These are phyloP conservation scores for Ganoderma resinaceum DNA, from an alignment of 1,284 basidiomycete genomes.

Conservation along the genomic window DNA sequence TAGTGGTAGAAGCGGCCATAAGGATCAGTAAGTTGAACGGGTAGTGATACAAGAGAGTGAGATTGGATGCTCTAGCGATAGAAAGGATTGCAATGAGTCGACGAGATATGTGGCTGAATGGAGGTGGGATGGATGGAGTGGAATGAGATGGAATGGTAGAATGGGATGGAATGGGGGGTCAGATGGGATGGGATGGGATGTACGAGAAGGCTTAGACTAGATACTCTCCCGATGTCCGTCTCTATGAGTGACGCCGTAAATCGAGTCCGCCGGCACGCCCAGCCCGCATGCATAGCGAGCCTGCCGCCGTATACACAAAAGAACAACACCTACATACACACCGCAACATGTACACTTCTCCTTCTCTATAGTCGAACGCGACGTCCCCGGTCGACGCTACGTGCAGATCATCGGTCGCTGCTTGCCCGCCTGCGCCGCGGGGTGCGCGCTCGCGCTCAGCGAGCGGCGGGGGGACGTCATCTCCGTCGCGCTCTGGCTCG, in stretches of 20 bases:
- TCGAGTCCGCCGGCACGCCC: conserved; percentile 25
- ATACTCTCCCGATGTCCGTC: conserved; percentile 27
- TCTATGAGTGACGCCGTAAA: conserved; percentile 30
- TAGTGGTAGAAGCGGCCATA: not conserved
- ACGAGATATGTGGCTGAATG: conserved; percentile 6
- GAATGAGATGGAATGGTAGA: conserved; percentile 9
- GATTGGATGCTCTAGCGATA: conserved; percentile 24
- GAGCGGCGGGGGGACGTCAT: conserved; percentile 32
- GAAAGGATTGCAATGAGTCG: conserved; percentile 14
- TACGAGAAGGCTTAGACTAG: conserved; percentile 4
- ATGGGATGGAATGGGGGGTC: conserved; percentile 7
- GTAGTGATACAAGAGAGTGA: conserved; percentile 29
- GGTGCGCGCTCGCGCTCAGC: conserved; percentile 24
- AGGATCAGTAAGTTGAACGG: conserved; percentile 9
- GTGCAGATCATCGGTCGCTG: conserved; percentile 36
- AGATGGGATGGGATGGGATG: conserved; percentile 10
- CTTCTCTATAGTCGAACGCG: not conserved
- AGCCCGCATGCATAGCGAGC: conserved; percentile 8
- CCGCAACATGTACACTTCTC: not conserved
- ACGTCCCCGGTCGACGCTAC: conserved; percentile 14
- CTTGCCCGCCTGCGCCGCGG: conserved; percentile 19
- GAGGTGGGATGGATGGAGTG: not conserved
- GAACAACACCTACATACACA: conserved; percentile 5
- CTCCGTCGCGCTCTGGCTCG: conserved; percentile 34
- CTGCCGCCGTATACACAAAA: conserved; percentile 4